Percentiles rank a stretch among this genome's conserved stretches.
phyloP scores from a whole-genome alignment of 164 flowering plant genomes.

The Malania oleifera region DNA sequence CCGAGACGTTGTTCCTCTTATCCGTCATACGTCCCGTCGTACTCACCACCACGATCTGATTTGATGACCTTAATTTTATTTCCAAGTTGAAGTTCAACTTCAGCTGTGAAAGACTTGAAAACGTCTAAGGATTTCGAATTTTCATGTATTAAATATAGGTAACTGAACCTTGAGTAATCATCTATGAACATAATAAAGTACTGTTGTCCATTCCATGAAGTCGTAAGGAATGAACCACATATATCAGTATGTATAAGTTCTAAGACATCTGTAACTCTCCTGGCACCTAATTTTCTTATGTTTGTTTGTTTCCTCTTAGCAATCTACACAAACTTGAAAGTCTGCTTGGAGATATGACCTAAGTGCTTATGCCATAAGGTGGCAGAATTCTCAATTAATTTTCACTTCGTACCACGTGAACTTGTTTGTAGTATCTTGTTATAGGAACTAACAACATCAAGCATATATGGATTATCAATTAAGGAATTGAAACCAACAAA shows the following conservation, averaged over 20 bases:
- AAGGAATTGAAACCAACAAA: background rate
- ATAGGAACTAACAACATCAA: background rate
- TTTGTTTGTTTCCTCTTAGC: background rate
- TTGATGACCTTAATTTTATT: background rate
- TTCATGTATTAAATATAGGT: too few relatives aligned
- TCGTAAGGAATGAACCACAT: background rate
- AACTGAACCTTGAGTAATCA: too few relatives aligned
- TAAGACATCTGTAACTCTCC: background rate
- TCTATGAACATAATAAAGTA: background rate
- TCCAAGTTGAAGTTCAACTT: background rate
- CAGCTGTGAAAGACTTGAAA: background rate
- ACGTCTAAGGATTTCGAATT: too few relatives aligned
- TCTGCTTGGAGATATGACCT: too few relatives aligned
- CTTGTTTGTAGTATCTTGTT: too few relatives aligned
- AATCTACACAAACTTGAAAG: background rate
- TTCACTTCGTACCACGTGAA: constrained; percentile 1
- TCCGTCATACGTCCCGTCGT: constrained; percentile 1
- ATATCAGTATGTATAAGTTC: background rate
- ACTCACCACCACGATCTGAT: too few relatives aligned
- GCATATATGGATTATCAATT: background rate
- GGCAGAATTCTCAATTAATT: constrained; percentile 2
- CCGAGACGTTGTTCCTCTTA: background rate
- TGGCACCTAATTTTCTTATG: background rate
- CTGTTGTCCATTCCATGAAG: background rate
- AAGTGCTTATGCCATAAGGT: background rate